A percentile compares a stretch with the other conserved stretches of the same genome.
phyloP scores from a whole-genome alignment of 352 stramenopile genomes.

The Globisporangium nagaii region DNA sequence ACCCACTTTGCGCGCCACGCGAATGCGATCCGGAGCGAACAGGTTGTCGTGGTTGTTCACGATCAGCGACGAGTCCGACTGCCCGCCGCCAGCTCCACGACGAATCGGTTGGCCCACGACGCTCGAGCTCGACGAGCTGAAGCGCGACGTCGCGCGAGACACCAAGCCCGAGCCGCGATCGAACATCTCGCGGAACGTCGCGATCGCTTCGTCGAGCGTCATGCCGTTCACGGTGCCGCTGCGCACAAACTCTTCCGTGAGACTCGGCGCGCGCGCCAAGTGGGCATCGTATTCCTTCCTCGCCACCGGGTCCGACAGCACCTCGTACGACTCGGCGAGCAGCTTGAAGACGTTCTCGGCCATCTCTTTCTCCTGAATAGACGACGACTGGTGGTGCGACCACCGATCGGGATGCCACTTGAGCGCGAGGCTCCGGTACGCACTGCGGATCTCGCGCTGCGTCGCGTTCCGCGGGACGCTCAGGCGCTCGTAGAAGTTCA shows the following conservation, averaged over 20 bases:
- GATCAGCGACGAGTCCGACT: slow-evolving; percentile 31
- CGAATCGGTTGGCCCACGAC: slow-evolving; percentile 53
- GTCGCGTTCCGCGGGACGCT: slow-evolving; percentile 61
- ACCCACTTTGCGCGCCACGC: slow-evolving; percentile 50
- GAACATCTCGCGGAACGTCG: slow-evolving; percentile 72
- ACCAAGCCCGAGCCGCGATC: slow-evolving; percentile 53
- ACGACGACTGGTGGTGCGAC: slow-evolving; percentile 23
- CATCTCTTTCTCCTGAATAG: slow-evolving; percentile 55
- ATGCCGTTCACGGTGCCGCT: slow-evolving; percentile 77
- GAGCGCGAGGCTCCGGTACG: slow-evolving; percentile 72
- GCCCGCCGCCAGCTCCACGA: slow-evolving; percentile 15
- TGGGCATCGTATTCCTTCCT: slow-evolving; percentile 63
- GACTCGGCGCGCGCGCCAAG: slow-evolving; percentile 34
- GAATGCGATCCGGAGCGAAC: slow-evolving; percentile 66
- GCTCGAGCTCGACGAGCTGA: slow-evolving; percentile 66
- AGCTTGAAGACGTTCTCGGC: slow-evolving; percentile 82
- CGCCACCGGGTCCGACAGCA: slow-evolving; percentile 58
- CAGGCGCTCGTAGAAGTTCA: slow-evolving; percentile 86
- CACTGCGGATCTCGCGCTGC: slow-evolving; percentile 54
- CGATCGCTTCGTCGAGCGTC: slow-evolving; percentile 81
- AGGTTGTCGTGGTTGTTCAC: slow-evolving; percentile 85
- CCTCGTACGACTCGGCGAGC: slow-evolving; percentile 79
- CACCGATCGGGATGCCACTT: slow-evolving; percentile 86
- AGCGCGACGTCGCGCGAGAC: slow-evolving; percentile 52
- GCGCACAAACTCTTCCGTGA: slow-evolving; percentile 73